Percentiles rank a stretch among this genome's conserved stretches.
Conservation (phyloP, 1,284 basidiomycete genomes). For the Pseudozyma tsukubaensis region DNA sequence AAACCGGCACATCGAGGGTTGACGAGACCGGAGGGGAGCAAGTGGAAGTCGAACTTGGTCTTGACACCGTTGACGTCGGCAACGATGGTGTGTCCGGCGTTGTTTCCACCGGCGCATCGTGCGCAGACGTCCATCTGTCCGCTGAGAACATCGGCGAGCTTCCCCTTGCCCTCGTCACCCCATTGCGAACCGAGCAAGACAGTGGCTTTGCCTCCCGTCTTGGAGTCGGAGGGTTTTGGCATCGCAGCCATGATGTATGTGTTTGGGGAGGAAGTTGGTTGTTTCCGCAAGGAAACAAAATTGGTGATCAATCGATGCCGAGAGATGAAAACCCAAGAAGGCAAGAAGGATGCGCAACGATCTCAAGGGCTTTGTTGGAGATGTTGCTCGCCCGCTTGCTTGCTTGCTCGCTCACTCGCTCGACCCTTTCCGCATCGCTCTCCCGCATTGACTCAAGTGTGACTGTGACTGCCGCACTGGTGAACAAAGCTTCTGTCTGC, state of each 20-base stretch:
- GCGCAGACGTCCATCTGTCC: conserved; percentile 92
- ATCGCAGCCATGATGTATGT: conserved; percentile 61
- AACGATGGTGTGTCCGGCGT: conserved; percentile 98
- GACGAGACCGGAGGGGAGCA: conserved; percentile 91
- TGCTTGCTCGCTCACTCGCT: conserved; percentile 1
- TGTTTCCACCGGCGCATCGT: conserved; percentile 96
- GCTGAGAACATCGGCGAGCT: conserved; percentile 66
- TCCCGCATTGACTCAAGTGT: too few relatives aligned
- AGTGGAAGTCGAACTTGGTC: conserved; percentile 93
- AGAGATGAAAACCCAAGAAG: conserved; percentile 48
- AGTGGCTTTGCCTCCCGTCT: conserved; percentile 61
- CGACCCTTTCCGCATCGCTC: neutral
- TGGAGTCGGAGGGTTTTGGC: conserved; percentile 64
- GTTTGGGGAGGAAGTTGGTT: conserved; percentile 5
- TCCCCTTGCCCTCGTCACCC: conserved; percentile 69
- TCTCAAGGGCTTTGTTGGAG: conserved; percentile 13
- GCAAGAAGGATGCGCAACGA: conserved; percentile 15
- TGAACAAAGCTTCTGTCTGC: too few relatives aligned
- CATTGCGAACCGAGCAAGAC: conserved; percentile 68
- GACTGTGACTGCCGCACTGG: too few relatives aligned
- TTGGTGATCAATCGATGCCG: conserved; percentile 59
- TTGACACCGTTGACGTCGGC: conserved; percentile 79
- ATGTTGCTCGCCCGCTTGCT: conserved; percentile 2
- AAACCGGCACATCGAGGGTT: conserved; percentile 87
- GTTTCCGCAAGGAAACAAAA: conserved; percentile 36